Percentiles rank a stretch among this genome's conserved stretches.
Evolutionary conservation across 2,329 filamentous ascomycete genomes (phyloP).

Genomic region (Didymella glomerata): DNA sequence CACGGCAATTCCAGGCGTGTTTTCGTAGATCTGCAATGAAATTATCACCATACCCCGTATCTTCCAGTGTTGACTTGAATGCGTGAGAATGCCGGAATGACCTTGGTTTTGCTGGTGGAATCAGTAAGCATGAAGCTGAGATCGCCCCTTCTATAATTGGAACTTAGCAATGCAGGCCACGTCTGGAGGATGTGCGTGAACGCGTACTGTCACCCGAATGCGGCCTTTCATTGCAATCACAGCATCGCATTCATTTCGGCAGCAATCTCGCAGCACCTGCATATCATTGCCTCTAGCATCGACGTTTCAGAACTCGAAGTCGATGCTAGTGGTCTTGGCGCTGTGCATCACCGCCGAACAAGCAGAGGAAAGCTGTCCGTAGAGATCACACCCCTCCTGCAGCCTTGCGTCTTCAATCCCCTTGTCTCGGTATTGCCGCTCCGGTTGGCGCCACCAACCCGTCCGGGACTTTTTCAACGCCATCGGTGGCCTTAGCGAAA

Average conservation of each 20-base stretch:
- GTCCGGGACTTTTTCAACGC: conserved; percentile 34
- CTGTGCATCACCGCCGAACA: conserved; percentile 14
- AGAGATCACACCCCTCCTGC: conserved; percentile 22
- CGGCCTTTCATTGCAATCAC: neutral
- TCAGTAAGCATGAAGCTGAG: conserved; percentile 18
- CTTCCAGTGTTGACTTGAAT: neutral
- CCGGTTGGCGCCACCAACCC: conserved; percentile 33
- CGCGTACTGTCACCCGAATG: neutral
- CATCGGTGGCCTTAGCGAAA: conserved; percentile 49
- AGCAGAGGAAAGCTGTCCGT: conserved; percentile 31
- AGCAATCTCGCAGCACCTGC: conserved; percentile 23
- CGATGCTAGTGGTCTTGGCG: conserved; percentile 34
- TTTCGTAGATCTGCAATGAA: neutral
- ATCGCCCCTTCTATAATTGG: conserved; percentile 12
- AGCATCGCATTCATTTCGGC: conserved; percentile 11
- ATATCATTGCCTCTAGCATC: conserved; percentile 30
- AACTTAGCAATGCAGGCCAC: neutral
- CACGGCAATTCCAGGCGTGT: neutral
- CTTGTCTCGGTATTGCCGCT: conserved; percentile 37
- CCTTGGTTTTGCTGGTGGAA: neutral
- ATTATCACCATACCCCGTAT: neutral
- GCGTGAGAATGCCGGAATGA: neutral
- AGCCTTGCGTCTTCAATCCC: conserved; percentile 30
- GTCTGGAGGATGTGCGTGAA: neutral
- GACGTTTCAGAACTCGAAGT: conserved; percentile 36